A percentile compares a stretch with the other conserved stretches of the same genome.
phyloP scores from a whole-genome alignment of 1,284 basidiomycete genomes.

The Ganoderma sp. region DNA sequence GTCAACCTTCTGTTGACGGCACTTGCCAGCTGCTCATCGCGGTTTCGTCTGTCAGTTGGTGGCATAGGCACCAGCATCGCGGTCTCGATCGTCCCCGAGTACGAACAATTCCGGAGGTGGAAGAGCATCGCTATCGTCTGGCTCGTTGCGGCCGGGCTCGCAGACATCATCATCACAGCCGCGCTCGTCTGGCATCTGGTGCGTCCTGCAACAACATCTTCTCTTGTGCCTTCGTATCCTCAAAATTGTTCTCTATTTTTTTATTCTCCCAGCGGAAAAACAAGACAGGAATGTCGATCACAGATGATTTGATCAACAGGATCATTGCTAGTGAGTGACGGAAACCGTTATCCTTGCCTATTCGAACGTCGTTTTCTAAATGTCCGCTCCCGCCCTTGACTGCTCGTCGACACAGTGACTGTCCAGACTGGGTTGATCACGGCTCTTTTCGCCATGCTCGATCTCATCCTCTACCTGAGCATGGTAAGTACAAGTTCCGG shows the following conservation, averaged over 20 bases:
- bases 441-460: constrained; percentile 38
- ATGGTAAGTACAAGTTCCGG: constrained; percentile 27
- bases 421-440: constrained; percentile 43
- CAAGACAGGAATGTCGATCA: constrained; percentile 42
- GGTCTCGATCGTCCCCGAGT: constrained; percentile 39
- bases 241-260: not conserved
- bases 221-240: not conserved
- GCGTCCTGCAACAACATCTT: not conserved
- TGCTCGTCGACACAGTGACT: constrained; percentile 34
- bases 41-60: constrained; percentile 32
- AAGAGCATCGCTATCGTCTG: constrained; percentile 43
- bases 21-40: not conserved
- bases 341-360: not conserved
- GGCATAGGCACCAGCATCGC: constrained; percentile 42
- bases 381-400: not conserved
- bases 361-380: not conserved
- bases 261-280: constrained; percentile 43
- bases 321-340: constrained; percentile 49
- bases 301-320: constrained; percentile 42
- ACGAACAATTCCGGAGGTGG: constrained; percentile 42
- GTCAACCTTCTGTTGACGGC: constrained; percentile 16
- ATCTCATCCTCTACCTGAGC: constrained; percentile 39
- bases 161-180: constrained; percentile 38
- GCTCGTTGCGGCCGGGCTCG: constrained; percentile 39
- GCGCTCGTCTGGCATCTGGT: constrained; percentile 32